Evolutionary conservation across 2,329 filamentous ascomycete species (phyloP), one percentile per base, ranked within the genome.

Genomic region (Botrytis tulipae): DNA sequence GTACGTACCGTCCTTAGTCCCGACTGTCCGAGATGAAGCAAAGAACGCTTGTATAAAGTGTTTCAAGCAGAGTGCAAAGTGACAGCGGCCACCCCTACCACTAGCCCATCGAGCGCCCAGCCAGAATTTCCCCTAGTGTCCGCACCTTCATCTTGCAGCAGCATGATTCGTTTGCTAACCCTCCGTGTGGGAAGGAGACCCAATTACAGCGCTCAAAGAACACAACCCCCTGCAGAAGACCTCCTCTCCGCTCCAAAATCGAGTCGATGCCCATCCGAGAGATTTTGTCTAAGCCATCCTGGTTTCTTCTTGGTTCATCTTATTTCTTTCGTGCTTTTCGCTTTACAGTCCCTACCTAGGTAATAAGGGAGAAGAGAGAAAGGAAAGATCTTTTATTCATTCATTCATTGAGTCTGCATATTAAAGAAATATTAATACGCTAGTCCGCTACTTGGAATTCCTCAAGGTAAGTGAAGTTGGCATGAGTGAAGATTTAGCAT

Each of bases 21-120:
- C 62, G 20, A 18, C 42, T 40, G 25, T 67, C 44, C 46, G 65
- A 67, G 46, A 54, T 67, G 32, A 51, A 67, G 32, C 65, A n/a
- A 54, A 29, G 10, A 67, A 67, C 46, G 32, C 32, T n/a, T 29
- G 25, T 40, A n/a, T 40, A 40, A 40, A 25, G 25, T 48, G 65
- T 67, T 67, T 67, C 65, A 67, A 0, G 37, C 37, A 20, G 37
- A 67, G 65, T 67, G 32, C 10, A 22, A 18, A 62, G 12, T 25
- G 32, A 25, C n/a, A 32, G 65, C 65, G 32, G 16, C 32, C 16
- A 67, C 46, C 46, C 61, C 37, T 42, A n/a, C n/a, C 51, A 18
- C 32, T 12, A n/a, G 29, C 44, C 44, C 61, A 20, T 46, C 44
- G 7, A 20, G 44, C 20, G 20, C 42, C 44, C 44, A 46, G 9